These are phyloP conservation scores for Russula brevipes DNA, from an alignment of 768 basidiomycete species.

Conservation along the genomic window DNA sequence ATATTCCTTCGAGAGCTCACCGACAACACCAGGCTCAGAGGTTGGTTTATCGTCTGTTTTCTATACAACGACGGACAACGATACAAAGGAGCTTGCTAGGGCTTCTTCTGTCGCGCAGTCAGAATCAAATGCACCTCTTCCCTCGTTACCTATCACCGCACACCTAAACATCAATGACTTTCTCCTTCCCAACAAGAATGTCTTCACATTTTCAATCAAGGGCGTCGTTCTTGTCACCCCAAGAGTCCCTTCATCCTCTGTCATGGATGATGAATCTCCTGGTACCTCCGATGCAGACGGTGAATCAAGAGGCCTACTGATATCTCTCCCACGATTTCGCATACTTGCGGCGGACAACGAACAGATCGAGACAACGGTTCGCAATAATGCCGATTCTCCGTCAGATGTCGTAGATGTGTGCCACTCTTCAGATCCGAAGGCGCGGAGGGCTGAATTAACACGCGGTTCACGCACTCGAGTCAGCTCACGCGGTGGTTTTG, in stretches of 20 bases:
- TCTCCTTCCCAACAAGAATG: constrained; percentile 55
- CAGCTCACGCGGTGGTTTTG: constrained; percentile 54
- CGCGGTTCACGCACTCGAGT: constrained; percentile 56
- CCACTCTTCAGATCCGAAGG: constrained; percentile 54
- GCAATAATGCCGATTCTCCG: constrained; percentile 47
- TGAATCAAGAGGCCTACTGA: constrained; percentile 41
- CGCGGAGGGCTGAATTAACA: constrained; percentile 58
- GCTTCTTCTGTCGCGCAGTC: constrained; percentile 36
- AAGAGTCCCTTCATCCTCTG: constrained; percentile 32
- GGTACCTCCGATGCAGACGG: constrained; percentile 27
- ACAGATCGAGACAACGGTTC: constrained; percentile 49
- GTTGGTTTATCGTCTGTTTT: constrained; percentile 38
- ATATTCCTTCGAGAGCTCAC: constrained; percentile 69
- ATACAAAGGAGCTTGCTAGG: constrained; percentile 36
- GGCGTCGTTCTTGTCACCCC: constrained; percentile 61
- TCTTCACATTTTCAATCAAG: constrained; percentile 59
- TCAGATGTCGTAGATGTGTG: constrained; percentile 55
- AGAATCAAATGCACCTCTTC: constrained; percentile 25
- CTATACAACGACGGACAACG: constrained; percentile 34
- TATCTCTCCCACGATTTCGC: constrained; percentile 63
- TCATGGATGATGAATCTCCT: constrained; percentile 21
- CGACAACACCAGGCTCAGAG: constrained; percentile 47
- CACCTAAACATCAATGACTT: constrained; percentile 81
- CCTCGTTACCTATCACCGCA: constrained; percentile 64
- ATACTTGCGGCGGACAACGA: constrained; percentile 65